These are phyloP conservation scores for Fomitopsis pinicola DNA, from an alignment of 1,284 basidiomycete species.

Conservation along the genomic window DNA sequence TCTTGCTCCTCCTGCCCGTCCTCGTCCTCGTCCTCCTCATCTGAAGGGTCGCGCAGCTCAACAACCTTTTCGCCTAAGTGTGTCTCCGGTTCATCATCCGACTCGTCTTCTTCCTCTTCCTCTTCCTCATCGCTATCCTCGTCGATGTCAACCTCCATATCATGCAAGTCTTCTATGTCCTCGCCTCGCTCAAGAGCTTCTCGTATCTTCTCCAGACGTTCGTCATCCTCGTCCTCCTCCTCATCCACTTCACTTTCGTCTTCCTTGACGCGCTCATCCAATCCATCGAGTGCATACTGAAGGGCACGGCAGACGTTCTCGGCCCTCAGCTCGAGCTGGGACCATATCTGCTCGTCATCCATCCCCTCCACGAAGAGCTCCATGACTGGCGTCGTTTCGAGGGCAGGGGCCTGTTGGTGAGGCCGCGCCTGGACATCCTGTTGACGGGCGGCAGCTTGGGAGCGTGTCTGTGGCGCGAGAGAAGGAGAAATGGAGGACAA, in stretches of 20 bases:
- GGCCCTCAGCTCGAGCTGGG: slow-evolving; percentile 80
- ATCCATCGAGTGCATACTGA: slow-evolving; percentile 49
- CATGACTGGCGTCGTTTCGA: slow-evolving; percentile 71
- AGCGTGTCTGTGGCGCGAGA: slow-evolving; percentile 67
- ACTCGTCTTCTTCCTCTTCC: slow-evolving; percentile 33
- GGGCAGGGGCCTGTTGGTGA: slow-evolving; percentile 31
- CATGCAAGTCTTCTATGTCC: slow-evolving; percentile 33
- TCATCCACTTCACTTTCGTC: slow-evolving; percentile 32
- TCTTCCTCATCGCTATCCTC: slow-evolving; percentile 33
- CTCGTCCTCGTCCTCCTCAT: slow-evolving; percentile 39
- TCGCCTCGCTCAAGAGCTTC: slow-evolving; percentile 26
- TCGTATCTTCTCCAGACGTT: slow-evolving; percentile 25
- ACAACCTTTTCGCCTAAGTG: slow-evolving; percentile 31
- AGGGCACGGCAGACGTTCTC: slow-evolving; percentile 65
- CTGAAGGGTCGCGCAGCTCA: slow-evolving; percentile 25
- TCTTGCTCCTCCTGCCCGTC: slow-evolving; percentile 44
- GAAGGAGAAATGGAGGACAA: slow-evolving; percentile 61
- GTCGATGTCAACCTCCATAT: slow-evolving; percentile 23
- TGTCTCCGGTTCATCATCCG: slow-evolving; percentile 27
- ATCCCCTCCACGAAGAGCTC: slow-evolving; percentile 81
- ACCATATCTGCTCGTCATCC: slow-evolving; percentile 89
- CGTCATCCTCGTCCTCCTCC: slow-evolving; percentile 17
- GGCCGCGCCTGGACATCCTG: slow-evolving; percentile 37
- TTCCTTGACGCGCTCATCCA: slow-evolving; percentile 27
- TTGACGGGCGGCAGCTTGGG: slow-evolving; percentile 41